These are phyloP conservation scores for Plasmodium fragile DNA, from an alignment of 169 alveolate species.

Conservation along the genomic window DNA sequence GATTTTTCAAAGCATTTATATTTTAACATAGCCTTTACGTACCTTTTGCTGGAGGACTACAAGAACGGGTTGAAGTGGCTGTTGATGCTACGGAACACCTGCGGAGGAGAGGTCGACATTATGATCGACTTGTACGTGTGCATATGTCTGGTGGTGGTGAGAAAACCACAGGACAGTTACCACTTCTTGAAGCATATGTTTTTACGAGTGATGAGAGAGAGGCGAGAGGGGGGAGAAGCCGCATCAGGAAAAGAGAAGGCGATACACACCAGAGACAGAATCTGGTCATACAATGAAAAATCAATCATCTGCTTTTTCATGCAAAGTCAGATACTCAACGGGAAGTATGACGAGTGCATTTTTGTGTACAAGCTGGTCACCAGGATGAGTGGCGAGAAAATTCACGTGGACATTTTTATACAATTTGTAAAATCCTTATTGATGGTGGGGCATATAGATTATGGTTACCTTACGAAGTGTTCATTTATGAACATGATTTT, in stretches of 20 bases:
- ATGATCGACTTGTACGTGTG: slow-evolving; percentile 43
- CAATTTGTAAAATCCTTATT: slow-evolving; percentile 46
- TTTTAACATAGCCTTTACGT: slow-evolving; percentile 71
- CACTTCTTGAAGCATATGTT: slow-evolving; percentile 45
- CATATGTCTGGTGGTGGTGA: slow-evolving; percentile 3
- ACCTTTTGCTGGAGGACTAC: slow-evolving; percentile 55
- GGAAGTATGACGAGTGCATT: slow-evolving; percentile 67
- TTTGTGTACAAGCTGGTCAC: slow-evolving; percentile 13
- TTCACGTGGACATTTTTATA: slow-evolving; percentile 44
- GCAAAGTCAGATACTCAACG: slow-evolving; percentile 69
- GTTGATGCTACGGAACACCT: slow-evolving; percentile 3
- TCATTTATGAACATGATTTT: slow-evolving; percentile 3
- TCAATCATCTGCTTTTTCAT: slow-evolving; percentile 36
- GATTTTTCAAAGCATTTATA: slow-evolving; percentile 54
- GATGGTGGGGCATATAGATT: slow-evolving; percentile 1
- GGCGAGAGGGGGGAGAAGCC: background rate
- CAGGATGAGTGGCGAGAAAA: background rate
- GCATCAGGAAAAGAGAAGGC: background rate
- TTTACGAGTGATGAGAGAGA: background rate
- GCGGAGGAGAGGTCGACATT: background rate
- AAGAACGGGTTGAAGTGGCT: slow-evolving; percentile 51
- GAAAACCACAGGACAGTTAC: slow-evolving; percentile 38
- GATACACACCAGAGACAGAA: background rate
- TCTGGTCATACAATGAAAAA: slow-evolving; percentile 26
- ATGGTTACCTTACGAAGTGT: background rate